Conservation (phyloP, 2,329 filamentous ascomycete species). For the Ilyonectria destructans region DNA sequence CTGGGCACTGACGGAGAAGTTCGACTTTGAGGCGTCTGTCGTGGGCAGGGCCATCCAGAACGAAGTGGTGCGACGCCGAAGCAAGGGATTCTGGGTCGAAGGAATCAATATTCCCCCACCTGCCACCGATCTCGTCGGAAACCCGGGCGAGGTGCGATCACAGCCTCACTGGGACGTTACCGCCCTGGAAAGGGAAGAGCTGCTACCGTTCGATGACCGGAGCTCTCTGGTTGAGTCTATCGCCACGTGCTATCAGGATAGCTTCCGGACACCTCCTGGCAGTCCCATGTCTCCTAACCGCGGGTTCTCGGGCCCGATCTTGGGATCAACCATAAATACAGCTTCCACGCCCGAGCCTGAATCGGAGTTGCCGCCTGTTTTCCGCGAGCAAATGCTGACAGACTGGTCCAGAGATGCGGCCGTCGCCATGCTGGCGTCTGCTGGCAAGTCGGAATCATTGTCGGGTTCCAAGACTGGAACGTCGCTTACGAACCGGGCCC, state of each 20-base stretch:
- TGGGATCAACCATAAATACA: conserved; percentile 65
- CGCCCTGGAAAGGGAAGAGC: conserved; percentile 73
- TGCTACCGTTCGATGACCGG: conserved; percentile 84
- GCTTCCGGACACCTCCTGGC: conserved; percentile 74
- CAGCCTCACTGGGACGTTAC: conserved; percentile 66
- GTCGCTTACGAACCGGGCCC: conserved; percentile 66
- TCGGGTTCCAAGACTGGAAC: conserved; percentile 82
- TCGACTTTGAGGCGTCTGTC: conserved; percentile 80
- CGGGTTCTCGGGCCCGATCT: conserved; percentile 73
- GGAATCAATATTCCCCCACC: conserved; percentile 81
- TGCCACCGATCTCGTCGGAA: conserved; percentile 73
- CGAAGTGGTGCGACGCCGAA: conserved; percentile 83
- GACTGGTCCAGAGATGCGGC: conserved; percentile 87
- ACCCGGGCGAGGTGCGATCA: conserved; percentile 63
- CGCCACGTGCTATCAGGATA: conserved; percentile 78
- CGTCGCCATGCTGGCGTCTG: conserved; percentile 78
- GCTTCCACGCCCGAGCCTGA: conserved; percentile 58
- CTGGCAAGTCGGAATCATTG: conserved; percentile 81
- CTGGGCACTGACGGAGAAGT: conserved; percentile 83
- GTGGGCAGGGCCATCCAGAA: conserved; percentile 81
- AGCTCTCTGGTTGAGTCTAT: conserved; percentile 82
- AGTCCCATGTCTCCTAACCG: conserved; percentile 82
- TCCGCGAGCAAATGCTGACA: conserved; percentile 83
- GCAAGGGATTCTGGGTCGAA: conserved; percentile 85
- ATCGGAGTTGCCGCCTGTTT: conserved; percentile 74